Conservation (phyloP, 1,284 basidiomycete genomes). For the Sanghuangporus weigelae region DNA sequence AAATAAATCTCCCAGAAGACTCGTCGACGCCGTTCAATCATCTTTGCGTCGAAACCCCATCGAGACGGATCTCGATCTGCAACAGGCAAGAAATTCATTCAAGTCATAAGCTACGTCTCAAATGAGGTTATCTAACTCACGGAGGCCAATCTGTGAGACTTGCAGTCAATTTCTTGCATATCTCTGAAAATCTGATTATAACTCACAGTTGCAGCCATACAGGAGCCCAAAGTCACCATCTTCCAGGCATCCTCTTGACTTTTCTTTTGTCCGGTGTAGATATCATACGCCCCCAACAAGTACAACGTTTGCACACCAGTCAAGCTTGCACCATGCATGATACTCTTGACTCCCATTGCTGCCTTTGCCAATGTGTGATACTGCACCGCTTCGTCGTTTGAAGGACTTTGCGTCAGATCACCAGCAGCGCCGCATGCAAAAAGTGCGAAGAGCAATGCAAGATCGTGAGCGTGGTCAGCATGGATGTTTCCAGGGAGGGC, state of each 20-base stretch:
- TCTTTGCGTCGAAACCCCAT: background rate
- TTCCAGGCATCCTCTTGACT: constrained; percentile 16
- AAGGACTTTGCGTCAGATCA: constrained; percentile 16
- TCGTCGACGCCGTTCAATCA: constrained; percentile 8
- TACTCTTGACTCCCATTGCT: constrained; percentile 14
- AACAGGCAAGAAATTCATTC: too few species aligned
- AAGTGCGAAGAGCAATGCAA: constrained; percentile 18
- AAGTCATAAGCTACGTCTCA: background rate
- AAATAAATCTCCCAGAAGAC: constrained; percentile 12
- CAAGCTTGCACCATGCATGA: constrained; percentile 17
- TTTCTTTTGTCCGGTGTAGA: background rate
- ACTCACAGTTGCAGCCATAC: constrained; percentile 18
- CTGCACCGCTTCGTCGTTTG: constrained; percentile 17
- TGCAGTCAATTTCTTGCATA: background rate
- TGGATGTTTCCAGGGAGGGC: background rate
- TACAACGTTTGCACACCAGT: constrained; percentile 18
- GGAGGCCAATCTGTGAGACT: constrained; percentile 19
- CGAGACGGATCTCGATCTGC: constrained; percentile 15
- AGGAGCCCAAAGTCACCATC: constrained; percentile 10
- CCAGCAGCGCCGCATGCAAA: constrained; percentile 19
- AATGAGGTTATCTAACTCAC: background rate
- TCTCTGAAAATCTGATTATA: background rate
- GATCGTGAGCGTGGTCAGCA: constrained; percentile 12
- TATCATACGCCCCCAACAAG: constrained; percentile 8
- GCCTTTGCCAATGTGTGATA: constrained; percentile 18